Percentiles rank a stretch among this genome's conserved stretches.
Evolutionary conservation across 164 flowering plant genomes (phyloP).

Genomic region (Kingdonia uniflora): DNA sequence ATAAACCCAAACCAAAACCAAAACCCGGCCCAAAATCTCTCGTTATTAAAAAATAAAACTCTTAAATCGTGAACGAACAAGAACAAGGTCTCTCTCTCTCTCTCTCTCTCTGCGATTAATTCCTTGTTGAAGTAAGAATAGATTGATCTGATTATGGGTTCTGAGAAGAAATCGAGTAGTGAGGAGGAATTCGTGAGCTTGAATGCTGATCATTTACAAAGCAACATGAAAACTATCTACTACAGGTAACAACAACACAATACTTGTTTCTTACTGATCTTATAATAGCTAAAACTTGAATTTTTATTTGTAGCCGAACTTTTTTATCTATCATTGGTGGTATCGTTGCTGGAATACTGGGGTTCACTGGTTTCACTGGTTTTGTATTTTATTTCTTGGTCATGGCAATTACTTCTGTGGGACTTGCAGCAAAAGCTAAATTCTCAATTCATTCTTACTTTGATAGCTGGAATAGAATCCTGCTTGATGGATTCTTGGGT

Average conservation of each 20-base stretch:
- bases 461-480: slow-evolving; percentile 71
- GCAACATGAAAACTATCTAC: slow-evolving; percentile 60
- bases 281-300: not conserved
- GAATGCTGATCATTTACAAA: slow-evolving; percentile 77
- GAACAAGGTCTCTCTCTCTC: too few relatives aligned
- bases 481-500: slow-evolving; percentile 73
- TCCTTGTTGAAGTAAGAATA: too few relatives aligned
- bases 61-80: too few relatives aligned
- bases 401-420: slow-evolving; percentile 82
- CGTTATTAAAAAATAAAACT: too few relatives aligned
- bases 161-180: slow-evolving; percentile 43
- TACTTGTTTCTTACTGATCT: not conserved
- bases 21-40: too few relatives aligned
- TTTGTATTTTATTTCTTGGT: slow-evolving; percentile 74
- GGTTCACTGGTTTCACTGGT: slow-evolving; percentile 74
- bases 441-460: slow-evolving; percentile 72
- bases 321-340: slow-evolving; percentile 96
- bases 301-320: slow-evolving; percentile 68
- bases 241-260: slow-evolving; percentile 43
- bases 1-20: too few relatives aligned
- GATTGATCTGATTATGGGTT: slow-evolving; percentile 24
- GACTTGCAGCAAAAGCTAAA: slow-evolving; percentile 69
- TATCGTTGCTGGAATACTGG: slow-evolving; percentile 86
- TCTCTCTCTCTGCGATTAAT: too few relatives aligned
- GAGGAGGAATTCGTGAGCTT: slow-evolving; percentile 44